phyloP scores from a whole-genome alignment of 176 grass and related monocot species.

The Secale cereale region DNA sequence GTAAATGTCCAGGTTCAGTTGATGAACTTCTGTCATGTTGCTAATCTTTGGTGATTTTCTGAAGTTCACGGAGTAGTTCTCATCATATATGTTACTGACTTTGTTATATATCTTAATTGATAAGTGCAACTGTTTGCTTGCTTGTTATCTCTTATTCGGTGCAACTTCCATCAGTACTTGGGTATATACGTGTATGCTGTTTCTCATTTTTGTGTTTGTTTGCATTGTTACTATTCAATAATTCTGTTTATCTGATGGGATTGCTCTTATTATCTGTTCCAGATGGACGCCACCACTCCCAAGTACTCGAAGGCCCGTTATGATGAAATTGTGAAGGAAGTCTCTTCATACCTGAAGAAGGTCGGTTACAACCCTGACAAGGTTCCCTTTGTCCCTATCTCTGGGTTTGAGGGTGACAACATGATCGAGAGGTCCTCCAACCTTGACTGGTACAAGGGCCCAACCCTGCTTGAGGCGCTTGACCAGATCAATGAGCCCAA shows the following conservation, averaged over 20 bases:
- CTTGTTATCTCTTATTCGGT: too few relatives aligned
- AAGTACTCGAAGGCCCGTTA: slow-evolving; percentile 74
- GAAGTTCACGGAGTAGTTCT: too few relatives aligned
- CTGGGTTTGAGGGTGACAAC: slow-evolving; percentile 82
- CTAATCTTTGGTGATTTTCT: too few relatives aligned
- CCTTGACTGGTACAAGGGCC: slow-evolving; percentile 90
- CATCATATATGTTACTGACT: too few relatives aligned
- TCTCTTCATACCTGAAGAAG: slow-evolving; percentile 76
- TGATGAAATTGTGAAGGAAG: slow-evolving; percentile 78
- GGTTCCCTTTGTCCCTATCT: slow-evolving; percentile 76
- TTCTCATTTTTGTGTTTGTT: background rate
- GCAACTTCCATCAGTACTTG: too few relatives aligned
- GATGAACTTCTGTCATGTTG: too few relatives aligned
- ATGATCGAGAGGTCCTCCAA: slow-evolving; percentile 82
- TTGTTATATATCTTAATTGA: background rate
- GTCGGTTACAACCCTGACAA: slow-evolving; percentile 80
- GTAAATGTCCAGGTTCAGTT: background rate
- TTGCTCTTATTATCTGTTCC: background rate
- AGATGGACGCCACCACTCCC: slow-evolving; percentile 83
- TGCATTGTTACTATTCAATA: too few relatives aligned
- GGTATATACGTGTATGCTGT: too few relatives aligned
- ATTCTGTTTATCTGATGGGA: background rate
- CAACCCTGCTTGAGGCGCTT: slow-evolving; percentile 69
- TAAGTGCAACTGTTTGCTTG: background rate
- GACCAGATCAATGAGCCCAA: slow-evolving; percentile 67